These are phyloP conservation scores for Neocucurbitaria cava DNA, from an alignment of 2,329 filamentous ascomycete species.

Conservation along the genomic window DNA sequence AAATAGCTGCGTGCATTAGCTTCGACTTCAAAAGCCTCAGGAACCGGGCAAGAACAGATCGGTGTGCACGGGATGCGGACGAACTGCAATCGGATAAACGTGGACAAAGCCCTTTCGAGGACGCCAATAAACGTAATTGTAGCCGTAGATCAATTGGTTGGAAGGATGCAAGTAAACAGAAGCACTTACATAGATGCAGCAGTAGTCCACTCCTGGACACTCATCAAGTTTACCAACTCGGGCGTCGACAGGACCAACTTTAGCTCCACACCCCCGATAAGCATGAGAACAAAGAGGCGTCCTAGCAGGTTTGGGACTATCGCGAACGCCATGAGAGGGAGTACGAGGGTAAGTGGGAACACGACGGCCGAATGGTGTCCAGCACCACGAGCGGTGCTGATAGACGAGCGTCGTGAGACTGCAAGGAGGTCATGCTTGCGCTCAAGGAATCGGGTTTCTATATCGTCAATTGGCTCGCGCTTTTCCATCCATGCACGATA, in stretches of 20 bases:
- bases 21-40: slow-evolving; percentile 19
- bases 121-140: neutral
- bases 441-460: slow-evolving; percentile 68
- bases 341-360: slow-evolving; percentile 48
- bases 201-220: slow-evolving; percentile 48
- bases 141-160: neutral
- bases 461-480: slow-evolving; percentile 63
- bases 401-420: slow-evolving; percentile 29
- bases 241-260: slow-evolving; percentile 43
- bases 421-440: slow-evolving; percentile 62
- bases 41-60: slow-evolving; percentile 12
- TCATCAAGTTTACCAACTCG: slow-evolving; percentile 45
- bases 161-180: slow-evolving; percentile 13
- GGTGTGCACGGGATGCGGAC: slow-evolving; percentile 8
- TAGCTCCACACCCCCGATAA: slow-evolving; percentile 48
- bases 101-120: neutral
- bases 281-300: slow-evolving; percentile 47
- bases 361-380: slow-evolving; percentile 33
- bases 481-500: slow-evolving; percentile 65
- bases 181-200: slow-evolving; percentile 50
- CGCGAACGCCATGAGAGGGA: slow-evolving; percentile 52
- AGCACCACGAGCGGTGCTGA: slow-evolving; percentile 21
- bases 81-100: slow-evolving; percentile 14
- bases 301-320: slow-evolving; percentile 52
- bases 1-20: slow-evolving; percentile 52